Conservation (phyloP, 2,329 filamentous ascomycete genomes). For the Aspergillus sp. region DNA sequence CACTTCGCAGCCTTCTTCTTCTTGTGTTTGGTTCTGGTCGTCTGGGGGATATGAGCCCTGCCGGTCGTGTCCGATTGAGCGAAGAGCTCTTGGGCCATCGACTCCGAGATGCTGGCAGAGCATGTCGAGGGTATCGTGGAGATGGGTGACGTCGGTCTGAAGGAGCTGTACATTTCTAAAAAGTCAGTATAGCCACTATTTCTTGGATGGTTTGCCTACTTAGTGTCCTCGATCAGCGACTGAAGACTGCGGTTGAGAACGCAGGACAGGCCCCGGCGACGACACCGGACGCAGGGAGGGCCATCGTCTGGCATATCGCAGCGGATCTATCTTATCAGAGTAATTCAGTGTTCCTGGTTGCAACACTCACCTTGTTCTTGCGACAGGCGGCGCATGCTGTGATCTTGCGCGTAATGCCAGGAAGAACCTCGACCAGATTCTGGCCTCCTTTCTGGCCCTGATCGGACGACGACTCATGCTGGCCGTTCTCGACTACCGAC, state of each 20-base stretch:
- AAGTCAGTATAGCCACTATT: no score
- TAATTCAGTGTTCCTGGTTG: no score
- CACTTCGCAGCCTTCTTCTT: constrained; percentile 34
- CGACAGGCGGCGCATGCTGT: constrained; percentile 52
- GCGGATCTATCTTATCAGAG: no score
- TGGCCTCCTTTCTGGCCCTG: background rate
- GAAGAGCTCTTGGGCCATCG: constrained; percentile 22
- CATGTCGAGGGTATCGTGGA: constrained; percentile 28
- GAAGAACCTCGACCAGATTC: constrained; percentile 21
- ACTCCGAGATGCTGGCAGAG: constrained; percentile 38
- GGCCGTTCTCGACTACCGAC: constrained; percentile 2
- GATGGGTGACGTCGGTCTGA: constrained; percentile 29
- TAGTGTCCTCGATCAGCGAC: constrained; percentile 46
- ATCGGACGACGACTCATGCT: background rate
- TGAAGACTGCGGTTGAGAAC: constrained; percentile 49
- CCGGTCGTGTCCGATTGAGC: background rate
- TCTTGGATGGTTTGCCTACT: constrained; percentile 17
- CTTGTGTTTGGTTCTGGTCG: background rate
- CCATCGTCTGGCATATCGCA: constrained; percentile 48
- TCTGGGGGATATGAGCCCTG: background rate
- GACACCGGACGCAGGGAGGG: constrained; percentile 49
- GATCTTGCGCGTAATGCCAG: constrained; percentile 40
- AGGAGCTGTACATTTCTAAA: constrained; percentile 33
- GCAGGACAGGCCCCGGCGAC: constrained; percentile 46
- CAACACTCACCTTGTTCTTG: constrained; percentile 52